phyloP scores from a whole-genome alignment of 257 asterid species.

The Linderniella brevidens region DNA sequence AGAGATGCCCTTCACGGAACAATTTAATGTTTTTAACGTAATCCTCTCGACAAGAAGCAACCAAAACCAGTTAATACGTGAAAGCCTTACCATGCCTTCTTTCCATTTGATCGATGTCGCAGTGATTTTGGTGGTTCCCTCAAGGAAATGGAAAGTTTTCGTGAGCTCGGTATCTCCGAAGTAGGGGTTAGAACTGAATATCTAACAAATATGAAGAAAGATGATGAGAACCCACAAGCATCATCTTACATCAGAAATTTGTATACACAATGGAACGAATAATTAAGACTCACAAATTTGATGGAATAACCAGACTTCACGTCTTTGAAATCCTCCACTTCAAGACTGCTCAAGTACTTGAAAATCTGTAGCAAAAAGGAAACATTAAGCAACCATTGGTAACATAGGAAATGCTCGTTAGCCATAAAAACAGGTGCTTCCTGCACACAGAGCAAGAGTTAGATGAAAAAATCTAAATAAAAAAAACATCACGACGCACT shows the following conservation, averaged over 20 bases:
- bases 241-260: neutral
- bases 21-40: neutral
- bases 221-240: neutral
- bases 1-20: conserved; percentile 45
- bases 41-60: conserved; percentile 11
- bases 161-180: conserved; percentile 68
- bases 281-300: conserved; percentile 47
- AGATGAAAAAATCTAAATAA: no score
- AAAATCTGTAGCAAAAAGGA: conserved; percentile 31
- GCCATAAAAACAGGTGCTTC: neutral
- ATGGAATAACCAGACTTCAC: conserved; percentile 89
- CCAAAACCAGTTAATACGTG: neutral
- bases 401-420: conserved; percentile 6
- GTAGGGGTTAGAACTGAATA: conserved; percentile 65
- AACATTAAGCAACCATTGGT: conserved; percentile 4
- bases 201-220: conserved; percentile 22
- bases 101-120: conserved; percentile 85
- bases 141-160: conserved; percentile 73
- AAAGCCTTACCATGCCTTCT: conserved; percentile 68
- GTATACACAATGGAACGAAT: neutral
- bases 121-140: conserved; percentile 62
- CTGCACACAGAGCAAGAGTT: neutral
- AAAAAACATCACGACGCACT: no score
- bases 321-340: conserved; percentile 86
- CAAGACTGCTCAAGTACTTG: conserved; percentile 66